These are phyloP conservation scores for Phalaenopsis equestris DNA, from an alignment of 106 monocot species.

Conservation along the genomic window DNA sequence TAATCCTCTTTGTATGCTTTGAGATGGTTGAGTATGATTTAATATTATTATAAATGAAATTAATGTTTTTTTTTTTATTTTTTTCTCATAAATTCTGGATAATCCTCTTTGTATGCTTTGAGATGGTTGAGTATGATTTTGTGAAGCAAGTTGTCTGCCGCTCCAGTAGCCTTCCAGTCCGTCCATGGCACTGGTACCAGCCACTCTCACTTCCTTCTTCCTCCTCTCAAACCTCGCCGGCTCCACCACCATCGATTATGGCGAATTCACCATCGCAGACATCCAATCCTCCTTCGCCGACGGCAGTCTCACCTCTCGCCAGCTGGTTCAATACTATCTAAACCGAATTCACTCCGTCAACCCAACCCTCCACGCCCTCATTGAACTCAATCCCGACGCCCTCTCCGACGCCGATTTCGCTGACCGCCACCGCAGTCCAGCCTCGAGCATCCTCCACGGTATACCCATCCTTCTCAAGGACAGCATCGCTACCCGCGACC, in stretches of 20 bases:
- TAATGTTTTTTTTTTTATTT: no score
- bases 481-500: slow-evolving; percentile 43
- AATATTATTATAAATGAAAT: no score
- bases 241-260: slow-evolving; percentile 8
- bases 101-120: no score
- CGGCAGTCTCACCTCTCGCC: slow-evolving; percentile 28
- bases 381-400: slow-evolving; percentile 55
- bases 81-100: no score
- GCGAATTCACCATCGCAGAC: slow-evolving; percentile 35
- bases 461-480: slow-evolving; percentile 61
- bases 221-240: background rate
- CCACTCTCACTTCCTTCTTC: background rate
- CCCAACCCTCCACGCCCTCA: slow-evolving; percentile 36
- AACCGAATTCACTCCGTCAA: slow-evolving; percentile 24
- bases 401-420: slow-evolving; percentile 28
- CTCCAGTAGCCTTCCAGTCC: background rate
- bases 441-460: slow-evolving; percentile 8
- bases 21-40: no score
- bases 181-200: background rate
- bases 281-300: slow-evolving; percentile 41
- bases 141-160: no score
- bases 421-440: slow-evolving; percentile 10
- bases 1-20: no score
- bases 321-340: slow-evolving; percentile 31
- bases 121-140: no score